Evolutionary conservation across 2,329 filamentous ascomycete species (phyloP).

Genomic region (Sporothrix schenckii): DNA sequence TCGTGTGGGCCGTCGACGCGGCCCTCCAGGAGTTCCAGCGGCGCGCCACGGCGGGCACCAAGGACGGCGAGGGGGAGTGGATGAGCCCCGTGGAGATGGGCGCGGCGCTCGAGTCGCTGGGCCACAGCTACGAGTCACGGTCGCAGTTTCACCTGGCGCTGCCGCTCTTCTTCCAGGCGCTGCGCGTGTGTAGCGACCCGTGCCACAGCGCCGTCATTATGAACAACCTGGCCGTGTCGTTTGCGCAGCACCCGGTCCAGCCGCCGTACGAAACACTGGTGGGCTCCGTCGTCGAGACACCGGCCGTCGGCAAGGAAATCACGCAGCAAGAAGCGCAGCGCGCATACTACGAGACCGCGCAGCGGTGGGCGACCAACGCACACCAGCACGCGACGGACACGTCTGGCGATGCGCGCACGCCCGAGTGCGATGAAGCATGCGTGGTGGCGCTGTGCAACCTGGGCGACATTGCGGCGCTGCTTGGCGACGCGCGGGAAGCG

Average conservation of each 20-base stretch:
- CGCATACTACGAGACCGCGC: conserved; percentile 68
- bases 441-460: conserved; percentile 84
- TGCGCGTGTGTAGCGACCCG: conserved; percentile 65
- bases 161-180: conserved; percentile 82
- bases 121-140: conserved; percentile 72
- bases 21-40: conserved; percentile 73
- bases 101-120: conserved; percentile 74
- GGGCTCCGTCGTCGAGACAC: conserved; percentile 32
- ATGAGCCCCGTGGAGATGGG: conserved; percentile 71
- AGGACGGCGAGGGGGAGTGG: conserved; percentile 71
- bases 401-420: conserved; percentile 65
- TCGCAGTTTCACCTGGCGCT: conserved; percentile 79
- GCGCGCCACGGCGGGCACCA: conserved; percentile 67
- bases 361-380: conserved; percentile 79
- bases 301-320: background rate
- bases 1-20: conserved; percentile 82
- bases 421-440: conserved; percentile 83
- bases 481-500: conserved; percentile 67
- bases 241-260: conserved; percentile 66
- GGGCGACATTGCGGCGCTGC: conserved; percentile 78
- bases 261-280: conserved; percentile 43
- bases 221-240: conserved; percentile 77
- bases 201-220: conserved; percentile 85
- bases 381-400: conserved; percentile 68
- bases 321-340: conserved; percentile 53